Percentiles rank a stretch among this genome's conserved stretches.
Evolutionary conservation across 805 yeast genomes (phyloP).

Genomic region (Brettanomyces sp.): DNA sequence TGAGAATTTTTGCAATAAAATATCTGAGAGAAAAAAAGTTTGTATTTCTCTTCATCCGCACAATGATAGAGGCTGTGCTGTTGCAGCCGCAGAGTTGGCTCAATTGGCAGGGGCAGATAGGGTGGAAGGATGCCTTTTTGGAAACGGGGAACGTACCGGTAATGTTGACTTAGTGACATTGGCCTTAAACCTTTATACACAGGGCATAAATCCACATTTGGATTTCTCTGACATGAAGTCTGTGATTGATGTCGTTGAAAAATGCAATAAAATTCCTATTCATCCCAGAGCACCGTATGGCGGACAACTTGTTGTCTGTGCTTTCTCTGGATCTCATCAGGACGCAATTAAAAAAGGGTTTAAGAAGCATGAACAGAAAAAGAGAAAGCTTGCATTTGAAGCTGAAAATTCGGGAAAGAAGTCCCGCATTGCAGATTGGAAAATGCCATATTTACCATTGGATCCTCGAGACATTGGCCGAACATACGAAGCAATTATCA

Average conservation of each 20-base stretch:
- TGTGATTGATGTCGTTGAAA: slow-evolving; percentile 64
- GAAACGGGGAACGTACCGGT: slow-evolving; percentile 84
- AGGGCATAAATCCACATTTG: slow-evolving; percentile 61
- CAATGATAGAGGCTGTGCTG: slow-evolving; percentile 81
- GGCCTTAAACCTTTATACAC: slow-evolving; percentile 70
- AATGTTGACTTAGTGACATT: slow-evolving; percentile 75
- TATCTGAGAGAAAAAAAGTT: slow-evolving; percentile 58
- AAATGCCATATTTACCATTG: slow-evolving; percentile 72
- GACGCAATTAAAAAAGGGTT: slow-evolving; percentile 85
- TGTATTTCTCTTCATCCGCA: slow-evolving; percentile 76
- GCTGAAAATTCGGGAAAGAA: slow-evolving; percentile 15
- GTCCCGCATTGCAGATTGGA: slow-evolving; percentile 35
- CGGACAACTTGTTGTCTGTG: slow-evolving; percentile 75
- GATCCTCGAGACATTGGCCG: slow-evolving; percentile 83
- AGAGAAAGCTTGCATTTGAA: slow-evolving; percentile 14
- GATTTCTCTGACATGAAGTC: slow-evolving; percentile 63
- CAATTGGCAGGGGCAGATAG: slow-evolving; percentile 82
- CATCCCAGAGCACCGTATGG: slow-evolving; percentile 77
- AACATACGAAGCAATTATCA: slow-evolving; percentile 84
- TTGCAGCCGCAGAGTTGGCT: slow-evolving; percentile 81
- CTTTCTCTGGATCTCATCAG: slow-evolving; percentile 80
- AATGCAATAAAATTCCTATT: slow-evolving; percentile 73
- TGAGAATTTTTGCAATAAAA: slow-evolving; percentile 57
- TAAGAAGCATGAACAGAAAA: slow-evolving; percentile 29
- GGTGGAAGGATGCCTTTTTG: slow-evolving; percentile 78